Base-by-base conservation (phyloP, 1,139 yeast genomes). In the Suhomyces bokatorum region DNA sequence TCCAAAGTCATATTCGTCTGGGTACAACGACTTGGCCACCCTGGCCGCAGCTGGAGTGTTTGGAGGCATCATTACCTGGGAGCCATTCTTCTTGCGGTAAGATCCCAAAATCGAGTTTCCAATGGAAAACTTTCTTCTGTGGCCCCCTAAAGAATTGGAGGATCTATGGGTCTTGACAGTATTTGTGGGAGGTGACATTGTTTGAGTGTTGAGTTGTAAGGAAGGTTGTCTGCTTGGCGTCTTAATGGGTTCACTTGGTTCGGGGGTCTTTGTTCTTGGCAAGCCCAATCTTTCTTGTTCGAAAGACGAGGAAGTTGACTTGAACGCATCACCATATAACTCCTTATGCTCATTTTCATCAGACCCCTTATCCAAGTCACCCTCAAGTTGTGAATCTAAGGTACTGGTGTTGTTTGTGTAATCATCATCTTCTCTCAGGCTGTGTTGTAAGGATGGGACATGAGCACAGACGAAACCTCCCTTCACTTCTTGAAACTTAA, bases 401-500 rank as follows among this genome's bases (percentile, higher is more conserved):
- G 44, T 38, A 27, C 41, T 36, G 9, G 44, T 38, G 15, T 43
- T 27, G 29, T 26, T 34, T n/a, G 32, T 17, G 22, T 31, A 40
- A 13, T 40, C 38, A 9, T 28, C 42, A 7, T 44, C 50, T 28
- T 31, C 36, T 24, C 35, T 30, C 5, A 36, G 22, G 4, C 27
- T 15, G 8, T 20, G 39, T 6, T 66, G 69, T 26, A 70, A 58
- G 1, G 81, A 75, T 5, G 87, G 83, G 22, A 80, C 75, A 61
- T 87, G 93, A 11, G 83, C 76, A 69, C 99, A 93, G 30, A 87
- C 78, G 63, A 93, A 93, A 0, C 98, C 99, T 45, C 98, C 98
- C 58, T 86, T 86, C 20, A 93, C 96, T 65, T 93, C 99, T 52
- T 84, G 87, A 62, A 80, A 91, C 52, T 83, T 81, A 37, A 93